phyloP scores from a whole-genome alignment of 352 stramenopile genomes.

The Phytophthora quininea region DNA sequence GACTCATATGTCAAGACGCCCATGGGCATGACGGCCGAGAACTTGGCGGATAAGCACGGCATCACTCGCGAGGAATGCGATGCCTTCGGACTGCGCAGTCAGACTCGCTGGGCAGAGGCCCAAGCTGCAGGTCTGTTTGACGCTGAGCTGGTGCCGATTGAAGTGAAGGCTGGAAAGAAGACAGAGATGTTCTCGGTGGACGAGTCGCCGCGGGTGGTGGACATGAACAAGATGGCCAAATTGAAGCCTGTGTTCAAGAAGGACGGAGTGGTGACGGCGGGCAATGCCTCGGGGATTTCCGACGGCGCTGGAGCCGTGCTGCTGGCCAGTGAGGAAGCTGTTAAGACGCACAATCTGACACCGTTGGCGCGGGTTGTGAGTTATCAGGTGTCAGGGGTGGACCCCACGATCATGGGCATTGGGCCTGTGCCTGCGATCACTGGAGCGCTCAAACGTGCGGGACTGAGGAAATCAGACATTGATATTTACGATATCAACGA shows the following conservation, averaged over 20 bases:
- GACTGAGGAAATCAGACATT: conserved; percentile 93
- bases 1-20: conserved; percentile 94
- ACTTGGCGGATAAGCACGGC: conserved; percentile 95
- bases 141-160: conserved; percentile 92
- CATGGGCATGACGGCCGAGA: conserved; percentile 99
- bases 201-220: conserved; percentile 82
- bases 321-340: conserved; percentile 93
- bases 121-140: conserved; percentile 93
- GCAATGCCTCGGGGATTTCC: conserved; percentile 96
- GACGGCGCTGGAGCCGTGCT: conserved; percentile 96
- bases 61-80: conserved; percentile 96
- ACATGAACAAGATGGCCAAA: conserved; percentile 87
- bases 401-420: conserved; percentile 98
- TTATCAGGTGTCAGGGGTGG: conserved; percentile 93
- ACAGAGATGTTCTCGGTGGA: conserved; percentile 84
- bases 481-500: conserved; percentile 99
- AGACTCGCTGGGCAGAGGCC: conserved; percentile 93
- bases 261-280: conserved; percentile 96
- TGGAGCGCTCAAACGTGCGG: conserved; percentile 88
- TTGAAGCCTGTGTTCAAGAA: conserved; percentile 98
- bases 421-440: conserved; percentile 95
- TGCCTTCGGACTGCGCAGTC: conserved; percentile 93
- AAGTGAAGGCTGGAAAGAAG: conserved; percentile 92
- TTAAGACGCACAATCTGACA: conserved; percentile 93
- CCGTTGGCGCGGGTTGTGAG: conserved; percentile 93